Evolutionary conservation across 2,329 filamentous ascomycete genomes (phyloP).

Genomic region (Botrytis sinoallii): DNA sequence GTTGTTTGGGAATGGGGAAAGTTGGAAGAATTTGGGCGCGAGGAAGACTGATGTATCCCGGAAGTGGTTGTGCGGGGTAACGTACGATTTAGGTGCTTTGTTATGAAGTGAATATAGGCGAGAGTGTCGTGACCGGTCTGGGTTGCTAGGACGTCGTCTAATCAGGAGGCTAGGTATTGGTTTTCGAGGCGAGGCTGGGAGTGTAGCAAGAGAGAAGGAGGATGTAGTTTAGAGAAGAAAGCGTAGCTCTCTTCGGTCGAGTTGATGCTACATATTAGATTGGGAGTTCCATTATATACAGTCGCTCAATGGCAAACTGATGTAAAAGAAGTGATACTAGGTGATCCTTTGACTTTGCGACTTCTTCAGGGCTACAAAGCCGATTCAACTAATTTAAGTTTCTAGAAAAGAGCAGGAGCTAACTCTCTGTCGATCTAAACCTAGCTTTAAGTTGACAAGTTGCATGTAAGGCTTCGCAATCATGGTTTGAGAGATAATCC

Average conservation of each 20-base stretch:
- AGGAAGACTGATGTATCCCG: background rate
- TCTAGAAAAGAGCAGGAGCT: background rate
- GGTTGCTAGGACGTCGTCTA: background rate
- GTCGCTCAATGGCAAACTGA: background rate
- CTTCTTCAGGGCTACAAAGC: no score
- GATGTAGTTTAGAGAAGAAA: no score
- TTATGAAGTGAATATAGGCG: background rate
- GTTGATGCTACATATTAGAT: background rate
- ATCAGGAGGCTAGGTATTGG: background rate
- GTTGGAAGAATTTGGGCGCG: background rate
- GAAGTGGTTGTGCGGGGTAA: background rate
- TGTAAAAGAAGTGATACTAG: background rate
- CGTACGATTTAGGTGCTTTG: background rate
- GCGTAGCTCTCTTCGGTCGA: background rate
- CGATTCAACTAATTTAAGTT: background rate
- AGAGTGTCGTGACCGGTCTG: background rate
- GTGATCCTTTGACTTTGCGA: no score
- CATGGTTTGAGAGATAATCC: background rate
- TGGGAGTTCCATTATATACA: background rate
- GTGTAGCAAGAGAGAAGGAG: no score
- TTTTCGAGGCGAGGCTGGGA: no score
- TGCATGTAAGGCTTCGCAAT: no score
- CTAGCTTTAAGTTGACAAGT: rapidly evolving
- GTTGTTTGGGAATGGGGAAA: background rate
- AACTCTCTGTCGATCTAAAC: background rate